phyloP scores from a whole-genome alignment of 805 yeast species.

The Sugiyamaella valdiviana region DNA sequence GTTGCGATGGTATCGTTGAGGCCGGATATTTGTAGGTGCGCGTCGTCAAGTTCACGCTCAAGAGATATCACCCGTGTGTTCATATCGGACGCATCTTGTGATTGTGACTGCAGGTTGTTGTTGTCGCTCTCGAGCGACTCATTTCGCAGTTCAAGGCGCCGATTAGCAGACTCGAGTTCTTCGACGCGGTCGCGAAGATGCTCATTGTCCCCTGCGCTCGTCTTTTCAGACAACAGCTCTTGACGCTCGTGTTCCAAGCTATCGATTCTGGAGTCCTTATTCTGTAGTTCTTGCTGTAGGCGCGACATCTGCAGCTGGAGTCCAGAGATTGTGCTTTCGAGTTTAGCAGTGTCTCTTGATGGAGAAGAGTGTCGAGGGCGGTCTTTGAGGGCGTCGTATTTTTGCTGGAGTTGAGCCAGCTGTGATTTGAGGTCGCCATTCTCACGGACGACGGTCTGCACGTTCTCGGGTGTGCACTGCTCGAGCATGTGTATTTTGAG shows the following conservation, averaged over 20 bases:
- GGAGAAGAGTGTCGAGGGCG: background rate
- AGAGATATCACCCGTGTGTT: background rate
- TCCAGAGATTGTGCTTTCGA: background rate
- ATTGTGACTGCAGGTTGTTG: background rate
- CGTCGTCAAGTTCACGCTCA: background rate
- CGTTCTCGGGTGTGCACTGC: conserved; percentile 17
- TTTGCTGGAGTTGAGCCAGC: background rate
- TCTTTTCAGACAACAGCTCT: background rate
- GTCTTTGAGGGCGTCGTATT: conserved; percentile 1
- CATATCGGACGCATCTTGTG: background rate
- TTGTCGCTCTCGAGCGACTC: conserved; percentile 3
- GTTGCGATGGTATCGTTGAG: background rate
- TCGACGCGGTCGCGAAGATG: conserved; percentile 1
- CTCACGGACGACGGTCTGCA: conserved; percentile 23
- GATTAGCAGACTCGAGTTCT: conserved; percentile 5
- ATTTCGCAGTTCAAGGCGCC: background rate
- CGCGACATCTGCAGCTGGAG: background rate
- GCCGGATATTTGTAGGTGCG: background rate
- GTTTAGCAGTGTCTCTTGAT: conserved; percentile 12
- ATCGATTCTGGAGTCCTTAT: background rate
- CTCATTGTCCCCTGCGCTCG: no score
- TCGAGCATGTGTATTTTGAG: conserved; percentile 17
- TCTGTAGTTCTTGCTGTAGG: background rate
- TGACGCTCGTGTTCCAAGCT: background rate
- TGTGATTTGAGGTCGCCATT: conserved; percentile 32